Base-by-base conservation (phyloP, 1,284 basidiomycete species). In the Vanrija humicola region DNA sequence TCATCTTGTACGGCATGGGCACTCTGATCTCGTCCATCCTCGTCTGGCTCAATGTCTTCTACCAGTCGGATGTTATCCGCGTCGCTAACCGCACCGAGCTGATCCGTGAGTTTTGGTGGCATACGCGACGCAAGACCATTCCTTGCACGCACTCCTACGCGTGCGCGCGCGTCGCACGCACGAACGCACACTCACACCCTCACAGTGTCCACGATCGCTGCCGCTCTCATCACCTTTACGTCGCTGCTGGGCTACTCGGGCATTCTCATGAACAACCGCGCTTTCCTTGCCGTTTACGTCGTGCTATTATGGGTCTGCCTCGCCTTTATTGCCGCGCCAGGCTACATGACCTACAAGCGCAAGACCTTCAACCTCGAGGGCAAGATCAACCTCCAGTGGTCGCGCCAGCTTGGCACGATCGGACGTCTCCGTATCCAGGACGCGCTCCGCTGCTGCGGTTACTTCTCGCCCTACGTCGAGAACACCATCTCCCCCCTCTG, bases 351-450 rank as follows among this genome's bases (percentile, higher is more conserved):
- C 29, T 88, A 86, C 79, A 84, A 84, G 67, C 78, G 79, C 16
- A 78, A 78, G 49, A 78, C 80, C 1, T 86, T 87, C 79, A 87
- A 87, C 67, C 79, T 88, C 46, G 85, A 87, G 67, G 86, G 84
- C 47, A 87, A 87, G 71, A 74, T 87, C 66, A 87, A 87, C 70
- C 74, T 79, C 16, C 82, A 86, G 68, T 88, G 86, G 86, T 83
- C 82, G 39, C 77, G 82, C 38, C 64, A 73, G 21, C 77, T 87
- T 16, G 83, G 82, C 10, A 68, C 80, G 1, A 62, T 68, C 1
- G 84, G 82, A 5, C 79, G 86, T 39, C 78, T 85, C 26, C 75
- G 81, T 23, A 80, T 88, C 46, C 86, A 88, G 69, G 82, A 86
- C 67, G 79, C 81, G 56, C 79, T 88, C 8, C 63, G 68, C 7